Evolutionary conservation across 2,329 filamentous ascomycete genomes (phyloP).

Genomic region (Colletotrichum viniferum): DNA sequence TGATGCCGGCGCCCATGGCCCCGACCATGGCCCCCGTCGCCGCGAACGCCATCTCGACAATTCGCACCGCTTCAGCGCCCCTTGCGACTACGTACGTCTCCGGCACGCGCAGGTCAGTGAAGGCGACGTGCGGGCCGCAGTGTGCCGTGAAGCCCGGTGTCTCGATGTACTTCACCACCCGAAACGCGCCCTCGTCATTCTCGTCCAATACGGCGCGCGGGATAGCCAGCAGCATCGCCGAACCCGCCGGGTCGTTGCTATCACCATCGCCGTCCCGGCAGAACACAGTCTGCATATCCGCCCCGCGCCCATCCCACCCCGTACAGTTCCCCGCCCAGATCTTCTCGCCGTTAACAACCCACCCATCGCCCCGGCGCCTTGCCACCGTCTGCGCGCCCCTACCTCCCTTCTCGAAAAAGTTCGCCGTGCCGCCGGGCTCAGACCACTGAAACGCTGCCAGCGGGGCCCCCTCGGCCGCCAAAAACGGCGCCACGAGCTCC

Average conservation of each 20-base stretch:
- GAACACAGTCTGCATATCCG: conserved; percentile 56
- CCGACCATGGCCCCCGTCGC: conserved; percentile 52
- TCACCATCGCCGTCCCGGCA: conserved; percentile 43
- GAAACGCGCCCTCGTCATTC: conserved; percentile 47
- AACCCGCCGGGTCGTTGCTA: conserved; percentile 25
- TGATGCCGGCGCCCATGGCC: conserved; percentile 58
- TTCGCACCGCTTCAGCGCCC: conserved; percentile 40
- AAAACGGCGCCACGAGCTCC: conserved; percentile 52
- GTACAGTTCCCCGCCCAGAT: conserved; percentile 59
- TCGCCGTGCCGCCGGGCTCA: conserved; percentile 56
- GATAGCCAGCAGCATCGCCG: conserved; percentile 54
- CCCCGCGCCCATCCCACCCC: conserved; percentile 57
- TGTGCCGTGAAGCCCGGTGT: conserved; percentile 50
- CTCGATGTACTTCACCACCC: conserved; percentile 48
- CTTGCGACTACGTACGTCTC: conserved; percentile 48
- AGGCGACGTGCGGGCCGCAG: conserved; percentile 54
- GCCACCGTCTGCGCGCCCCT: conserved; percentile 54
- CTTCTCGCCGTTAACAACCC: conserved; percentile 60
- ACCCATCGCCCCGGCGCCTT: conserved; percentile 44
- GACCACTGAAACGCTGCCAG: conserved; percentile 56
- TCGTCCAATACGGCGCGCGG: conserved; percentile 49
- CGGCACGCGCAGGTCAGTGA: conserved; percentile 52
- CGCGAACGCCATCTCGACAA: conserved; percentile 49
- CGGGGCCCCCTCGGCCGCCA: conserved; percentile 46
- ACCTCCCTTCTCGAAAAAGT: conserved; percentile 54